Base-by-base conservation (phyloP, 2,329 filamentous ascomycete species). In the Trichophyton schoenleinii region DNA sequence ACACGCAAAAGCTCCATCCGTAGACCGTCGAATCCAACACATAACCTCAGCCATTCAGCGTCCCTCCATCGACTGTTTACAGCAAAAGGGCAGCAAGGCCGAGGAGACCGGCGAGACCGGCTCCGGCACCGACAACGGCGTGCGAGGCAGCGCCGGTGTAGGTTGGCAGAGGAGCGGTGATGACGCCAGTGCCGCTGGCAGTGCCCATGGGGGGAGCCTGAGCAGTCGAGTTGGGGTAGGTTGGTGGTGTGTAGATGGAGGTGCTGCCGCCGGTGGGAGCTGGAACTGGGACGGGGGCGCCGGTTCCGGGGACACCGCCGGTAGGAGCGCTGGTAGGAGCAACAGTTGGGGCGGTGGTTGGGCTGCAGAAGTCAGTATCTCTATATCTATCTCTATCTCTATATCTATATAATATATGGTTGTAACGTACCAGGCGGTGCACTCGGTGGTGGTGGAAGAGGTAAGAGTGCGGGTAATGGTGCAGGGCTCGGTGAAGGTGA, bases 401-500 rank as follows among this genome's bases (percentile, higher is more conserved):
- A 4, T 28, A 8, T n/a, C n/a, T 11, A 20, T 9, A 3, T 38
- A 20, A 9, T 22, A 31, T 36, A 9, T 9, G 31, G 3, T 0
- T 7, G 31, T 25, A 25, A 38, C 71, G 67, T 72, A 75, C 74
- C 75, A 75, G 67, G 71, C 65, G 69, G 70, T 69, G 70, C 74
- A 76, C 68, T 71, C 68, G 66, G 72, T 73, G 66, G 86, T 78
- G 67, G 80, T 83, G 65, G 84, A 72, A 61, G 79, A 80, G 66
- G 72, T 67, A 67, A 81, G 73, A 63, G 82, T 77, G 70, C 78
- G 74, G 59, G 78, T 80, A 67, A 83, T 77, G 57, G 79, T 88
- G 84, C 84, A 87, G 68, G 85, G 82, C 80, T 86, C 79, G 69
- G 83, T 83, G 80, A 88, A 82, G 78, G 85, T 88, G 74, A 87